Evolutionary conservation across 2,329 filamentous ascomycete genomes (phyloP), one percentile per base, ranked within the genome.

Genomic region (Herpotrichia juniperi): DNA sequence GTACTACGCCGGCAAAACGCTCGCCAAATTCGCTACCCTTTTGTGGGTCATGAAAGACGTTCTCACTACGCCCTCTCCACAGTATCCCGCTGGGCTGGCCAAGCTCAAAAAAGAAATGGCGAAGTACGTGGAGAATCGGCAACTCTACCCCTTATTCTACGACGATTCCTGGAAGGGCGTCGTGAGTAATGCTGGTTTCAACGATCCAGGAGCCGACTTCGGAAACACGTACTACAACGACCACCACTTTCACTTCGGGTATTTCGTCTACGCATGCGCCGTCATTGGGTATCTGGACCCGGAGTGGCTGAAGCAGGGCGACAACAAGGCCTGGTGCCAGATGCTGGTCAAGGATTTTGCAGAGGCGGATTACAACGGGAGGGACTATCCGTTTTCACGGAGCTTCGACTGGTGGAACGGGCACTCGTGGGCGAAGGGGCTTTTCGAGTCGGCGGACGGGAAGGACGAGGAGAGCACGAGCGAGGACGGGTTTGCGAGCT

Each of bases 391-490:
- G 0, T 87, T 91, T 61, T 93, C 83, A 55, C 85, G 94, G 43
- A 85, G 81, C 50, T 97, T 97, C 67, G 94, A 97, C 74, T 97
- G 91, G 91, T 97, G 87, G 72, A 87, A 96, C 66, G 94, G 93
- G 1, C 94, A 97, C 79, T 92, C 88, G 52, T 97, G 93, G 91
- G 93, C 93, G 2, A 91, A 91, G 49, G 90, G 90, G 1, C 75
- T 93, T 4, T 90, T 85, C 63, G 83, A 89, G 56, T 81, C 83
- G 31, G 78, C 78, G 49, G 89, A 93, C 69, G 90, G 90, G 54
- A 93, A 93, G 76, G 86, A 93, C 70, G 83, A 93, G 75, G 94
- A 97, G 72, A 94, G 90, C 25, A 91, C 88, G 40, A 93, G 90
- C 0, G 93, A 97, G 75, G 94, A 97, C 73, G 86, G 87, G 57